Base-by-base conservation (phyloP, 2,329 filamentous ascomycete genomes). In the Alternaria sp. region DNA sequence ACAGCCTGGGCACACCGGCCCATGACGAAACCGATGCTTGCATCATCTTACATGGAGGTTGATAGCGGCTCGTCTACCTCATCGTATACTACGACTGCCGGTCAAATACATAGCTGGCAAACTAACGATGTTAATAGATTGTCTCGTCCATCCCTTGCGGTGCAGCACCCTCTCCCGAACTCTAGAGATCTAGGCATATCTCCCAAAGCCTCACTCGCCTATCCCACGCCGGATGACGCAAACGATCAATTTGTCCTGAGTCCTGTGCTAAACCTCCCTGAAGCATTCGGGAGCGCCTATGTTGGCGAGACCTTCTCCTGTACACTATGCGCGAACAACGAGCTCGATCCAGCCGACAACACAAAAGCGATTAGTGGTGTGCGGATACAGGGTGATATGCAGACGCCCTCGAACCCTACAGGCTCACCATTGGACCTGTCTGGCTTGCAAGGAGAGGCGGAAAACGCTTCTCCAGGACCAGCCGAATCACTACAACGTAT, bases 281-380 rank as follows among this genome's bases (percentile, higher is more conserved):
- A 93, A 16, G 91, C 93, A 0, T 98, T 99, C 77, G 94, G 94
- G 44, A 94, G 92, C 12, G 94, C 94, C 8, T 97, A 97, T 77
- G 94, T 98, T 20, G 95, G 95, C 70, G 94, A 98, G 81, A 93
- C 90, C 0, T 98, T 99, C 80, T 90, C 90, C 65, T 99, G 95
- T 80, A 97, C 94, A 1, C 85, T 98, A 22, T 97, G 94, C 80
- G 94, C 92, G n/a, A 97, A 97, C 82, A 94, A 97, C 76, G 94
- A 98, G 74, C 79, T 89, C 2, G 70, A 77, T 20, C 66, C 78
- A 41, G 56, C 64, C 1, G 74, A 79, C 47, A 74, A 77, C 4
- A 79, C 75, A 7, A 78, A 80, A 61, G 81, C 80, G 46, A 88
- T 96, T 41, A 90, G 88, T 63, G 91, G 91, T 57, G 90, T 97